Base-by-base conservation (phyloP, 352 stramenopile species). In the Phytopythium cucurbitacearum region DNA sequence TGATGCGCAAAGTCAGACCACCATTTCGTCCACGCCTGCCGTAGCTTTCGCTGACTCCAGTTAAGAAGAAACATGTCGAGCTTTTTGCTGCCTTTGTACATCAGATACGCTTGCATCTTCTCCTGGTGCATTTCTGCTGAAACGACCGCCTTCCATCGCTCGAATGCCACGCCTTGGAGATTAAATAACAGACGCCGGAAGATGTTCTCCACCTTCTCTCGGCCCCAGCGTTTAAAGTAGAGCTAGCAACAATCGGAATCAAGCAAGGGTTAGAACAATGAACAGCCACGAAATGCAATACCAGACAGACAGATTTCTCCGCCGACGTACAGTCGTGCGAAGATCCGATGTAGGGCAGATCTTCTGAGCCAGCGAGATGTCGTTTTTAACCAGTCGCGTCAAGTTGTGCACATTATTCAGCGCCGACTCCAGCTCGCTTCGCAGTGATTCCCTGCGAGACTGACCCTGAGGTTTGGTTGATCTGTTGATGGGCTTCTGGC, bases 21-120 rank as follows among this genome's bases (percentile, higher is more conserved):
- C 83, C 83, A 93, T 16, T 76, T 83, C 16, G 67, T 76, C 83
- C 80, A 93, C 16, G 74, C 76, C 43, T 87, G 68, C 0, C 65
- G 70, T 12, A 90, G 48, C 43, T 86, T 84, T 43, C 83, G 78
- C 41, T 87, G 74, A 0, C 71, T 76, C 78, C 78, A 90, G 47
- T 89, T 88, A 32, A 71, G 57, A 21, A 91, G 48, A 45, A 91
- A 90, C 6, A 60, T 48, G 41, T 91, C 79, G 11, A 94, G 71
- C 47, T 86, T 86, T 53, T 89, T 87, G 43, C 71, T 82, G 15
- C 83, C 83, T 49, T 89, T 89, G 67, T 89, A 91, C 39, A 90
- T 69, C 15, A 91, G 61, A 21, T 91, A 87, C 3, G 69, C 75
- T 32, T 86, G 69, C 9, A 84, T 62, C 44, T 88, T 88, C 39